These are phyloP conservation scores for Penicillium lividum DNA, from an alignment of 495 filamentous ascomycete genomes.

Conservation along the genomic window DNA sequence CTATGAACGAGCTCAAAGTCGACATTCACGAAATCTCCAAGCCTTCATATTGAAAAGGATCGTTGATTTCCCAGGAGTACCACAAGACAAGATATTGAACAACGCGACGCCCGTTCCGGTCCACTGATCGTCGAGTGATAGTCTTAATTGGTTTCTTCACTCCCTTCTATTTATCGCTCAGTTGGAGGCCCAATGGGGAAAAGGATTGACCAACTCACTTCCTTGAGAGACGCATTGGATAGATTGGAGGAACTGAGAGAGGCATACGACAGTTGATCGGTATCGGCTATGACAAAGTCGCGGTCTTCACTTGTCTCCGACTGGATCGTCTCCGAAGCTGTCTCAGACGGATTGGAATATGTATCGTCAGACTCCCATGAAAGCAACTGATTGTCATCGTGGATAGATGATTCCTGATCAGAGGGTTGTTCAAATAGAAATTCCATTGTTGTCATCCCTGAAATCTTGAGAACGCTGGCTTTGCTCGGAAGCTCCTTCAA, in stretches of 20 bases:
- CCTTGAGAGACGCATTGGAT: not conserved
- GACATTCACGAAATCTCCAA: no score
- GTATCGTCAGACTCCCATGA: no score
- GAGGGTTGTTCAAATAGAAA: no score
- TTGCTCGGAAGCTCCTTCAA: no score
- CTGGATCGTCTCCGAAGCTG: slow-evolving; percentile 8
- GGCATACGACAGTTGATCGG: slow-evolving; percentile 4
- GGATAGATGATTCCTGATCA: no score
- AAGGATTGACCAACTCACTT: not conserved
- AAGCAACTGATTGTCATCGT: no score
- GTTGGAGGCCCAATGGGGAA: not conserved
- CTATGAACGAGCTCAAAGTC: not conserved
- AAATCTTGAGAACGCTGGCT: no score
- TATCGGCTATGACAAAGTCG: slow-evolving; percentile 11
- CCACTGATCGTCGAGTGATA: not conserved
- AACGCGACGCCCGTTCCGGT: not conserved
- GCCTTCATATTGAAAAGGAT: not conserved
- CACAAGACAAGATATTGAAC: slow-evolving; percentile 9
- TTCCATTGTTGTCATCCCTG: no score
- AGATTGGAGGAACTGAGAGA: not conserved
- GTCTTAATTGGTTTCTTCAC: slow-evolving; percentile 6
- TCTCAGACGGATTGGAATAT: no score
- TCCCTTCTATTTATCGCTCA: not conserved
- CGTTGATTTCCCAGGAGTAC: slow-evolving; percentile 11
- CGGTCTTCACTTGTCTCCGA: slow-evolving; percentile 17